A percentile compares a stretch with the other conserved stretches of the same genome.
Conservation (phyloP, 257 asterid species). For the Nicotiana tomentosiformis region DNA sequence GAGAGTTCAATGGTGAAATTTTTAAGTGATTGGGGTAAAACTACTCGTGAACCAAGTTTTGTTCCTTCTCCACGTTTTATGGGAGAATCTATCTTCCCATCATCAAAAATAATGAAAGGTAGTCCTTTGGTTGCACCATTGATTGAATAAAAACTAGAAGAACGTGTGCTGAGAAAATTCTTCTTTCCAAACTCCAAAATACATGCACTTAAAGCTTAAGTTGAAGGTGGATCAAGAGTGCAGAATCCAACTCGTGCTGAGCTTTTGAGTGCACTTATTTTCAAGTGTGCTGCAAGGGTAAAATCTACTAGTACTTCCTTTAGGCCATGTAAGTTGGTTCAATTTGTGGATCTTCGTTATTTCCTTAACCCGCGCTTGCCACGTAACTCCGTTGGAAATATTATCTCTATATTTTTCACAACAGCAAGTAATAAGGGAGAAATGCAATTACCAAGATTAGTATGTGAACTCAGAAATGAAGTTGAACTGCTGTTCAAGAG, state of each 20-base stretch:
- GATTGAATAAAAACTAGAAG: background rate
- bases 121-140: too few relatives aligned
- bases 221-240: background rate
- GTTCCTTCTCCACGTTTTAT: background rate
- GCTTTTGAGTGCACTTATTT: conserved; percentile 3
- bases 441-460: background rate
- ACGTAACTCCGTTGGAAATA: background rate
- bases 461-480: background rate
- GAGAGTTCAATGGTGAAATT: too few relatives aligned
- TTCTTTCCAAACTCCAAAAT: background rate
- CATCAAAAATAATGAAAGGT: background rate
- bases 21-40: too few relatives aligned
- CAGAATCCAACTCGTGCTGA: background rate
- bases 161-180: background rate
- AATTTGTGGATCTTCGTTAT: background rate
- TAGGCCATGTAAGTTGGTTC: background rate
- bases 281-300: background rate
- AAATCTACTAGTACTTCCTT: too few relatives aligned
- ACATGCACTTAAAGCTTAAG: background rate
- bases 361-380: background rate
- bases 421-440: background rate
- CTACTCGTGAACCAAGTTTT: background rate
- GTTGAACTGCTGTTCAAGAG: background rate
- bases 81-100: background rate
- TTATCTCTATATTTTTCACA: background rate